Evolutionary conservation across 257 asterid species (phyloP).

Genomic region (Coffea eugenioides): DNA sequence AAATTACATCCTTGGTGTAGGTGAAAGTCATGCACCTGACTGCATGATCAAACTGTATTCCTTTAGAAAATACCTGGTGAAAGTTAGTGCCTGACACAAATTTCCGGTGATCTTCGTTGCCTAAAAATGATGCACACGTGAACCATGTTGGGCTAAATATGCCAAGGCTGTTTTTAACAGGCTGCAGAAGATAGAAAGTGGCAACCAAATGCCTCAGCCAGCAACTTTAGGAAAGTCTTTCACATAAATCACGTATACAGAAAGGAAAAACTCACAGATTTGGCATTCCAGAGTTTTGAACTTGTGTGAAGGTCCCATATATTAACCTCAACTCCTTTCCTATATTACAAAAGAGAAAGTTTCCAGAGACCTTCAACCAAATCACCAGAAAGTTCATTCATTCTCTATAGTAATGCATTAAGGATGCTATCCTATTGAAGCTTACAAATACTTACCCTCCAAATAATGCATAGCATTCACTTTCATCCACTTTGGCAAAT

Average conservation of each 20-base stretch:
- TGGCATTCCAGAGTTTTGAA: slow-evolving; percentile 69
- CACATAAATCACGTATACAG: background rate
- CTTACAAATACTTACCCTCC: slow-evolving; percentile 71
- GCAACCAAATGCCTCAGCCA: slow-evolving; percentile 17
- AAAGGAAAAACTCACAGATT: slow-evolving; percentile 56
- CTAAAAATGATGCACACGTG: slow-evolving; percentile 79
- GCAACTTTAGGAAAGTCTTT: slow-evolving; percentile 5
- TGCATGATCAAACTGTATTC: background rate
- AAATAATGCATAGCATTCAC: slow-evolving; percentile 67
- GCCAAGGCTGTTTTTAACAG: slow-evolving; percentile 75
- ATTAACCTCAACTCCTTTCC: slow-evolving; percentile 90
- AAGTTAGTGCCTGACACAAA: slow-evolving; percentile 76
- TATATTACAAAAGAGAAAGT: slow-evolving; percentile 15
- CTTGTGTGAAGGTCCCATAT: slow-evolving; percentile 72
- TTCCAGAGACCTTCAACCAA: background rate
- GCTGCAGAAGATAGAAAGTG: slow-evolving; percentile 48
- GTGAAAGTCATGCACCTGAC: background rate
- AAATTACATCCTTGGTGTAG: background rate
- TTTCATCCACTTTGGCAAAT: slow-evolving; percentile 61
- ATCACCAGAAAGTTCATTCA: background rate
- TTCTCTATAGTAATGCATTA: background rate
- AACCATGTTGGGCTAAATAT: slow-evolving; percentile 87
- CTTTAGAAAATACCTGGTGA: slow-evolving; percentile 62
- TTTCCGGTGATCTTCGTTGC: slow-evolving; percentile 86
- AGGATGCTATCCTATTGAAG: background rate